Evolutionary conservation across 2,329 filamentous ascomycete species (phyloP), one percentile per base, ranked within the genome.

Genomic region (Nemania sp.): DNA sequence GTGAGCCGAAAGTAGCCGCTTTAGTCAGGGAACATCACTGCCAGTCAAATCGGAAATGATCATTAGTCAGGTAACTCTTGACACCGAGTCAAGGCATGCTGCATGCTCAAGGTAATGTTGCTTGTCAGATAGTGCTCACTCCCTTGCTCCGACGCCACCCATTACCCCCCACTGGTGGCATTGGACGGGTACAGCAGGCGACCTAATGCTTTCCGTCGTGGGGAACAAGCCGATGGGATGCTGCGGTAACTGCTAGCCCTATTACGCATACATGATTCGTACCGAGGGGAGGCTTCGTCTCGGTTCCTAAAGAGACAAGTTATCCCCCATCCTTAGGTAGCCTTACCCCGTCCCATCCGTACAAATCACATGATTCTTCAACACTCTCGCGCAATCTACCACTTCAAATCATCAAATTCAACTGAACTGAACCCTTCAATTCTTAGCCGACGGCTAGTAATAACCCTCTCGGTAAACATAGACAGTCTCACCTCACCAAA

Each of bases 1-100:
- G 44, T 56, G 50, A 54, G 61, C 65, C 65, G 65, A 65, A 61
- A 61, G 56, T 67, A 67, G 61, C 65, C 65, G 63, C 44, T n/a
- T 45, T 52, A 42, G 17, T 40, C 19, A 51, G n/a, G n/a, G n/a
- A n/a, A n/a, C n/a, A n/a, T n/a, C n/a, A n/a, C n/a, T n/a, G n/a
- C n/a, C n/a, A n/a, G n/a, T n/a, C n/a, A n/a, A 31, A 42, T 33
- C 15, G 22, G 15, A 8, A 48, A n/a, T 19, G n/a, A 23, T 19
- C 44, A 26, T 28, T 45, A 37, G 30, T 31, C 43, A 37, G 26
- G 20, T 2, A 17, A 36, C 7, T 22, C 22, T 28, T 24, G 11
- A 36, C 19, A 48, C 15, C 31, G n/a, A 37, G 40, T 34, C 45
- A 28, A 23, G 15, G 26, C 17, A 34, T 14, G 19, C 5, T 15